Evolutionary conservation across 352 stramenopile genomes (phyloP).

Genomic region (Pythium pectinolyticum): DNA sequence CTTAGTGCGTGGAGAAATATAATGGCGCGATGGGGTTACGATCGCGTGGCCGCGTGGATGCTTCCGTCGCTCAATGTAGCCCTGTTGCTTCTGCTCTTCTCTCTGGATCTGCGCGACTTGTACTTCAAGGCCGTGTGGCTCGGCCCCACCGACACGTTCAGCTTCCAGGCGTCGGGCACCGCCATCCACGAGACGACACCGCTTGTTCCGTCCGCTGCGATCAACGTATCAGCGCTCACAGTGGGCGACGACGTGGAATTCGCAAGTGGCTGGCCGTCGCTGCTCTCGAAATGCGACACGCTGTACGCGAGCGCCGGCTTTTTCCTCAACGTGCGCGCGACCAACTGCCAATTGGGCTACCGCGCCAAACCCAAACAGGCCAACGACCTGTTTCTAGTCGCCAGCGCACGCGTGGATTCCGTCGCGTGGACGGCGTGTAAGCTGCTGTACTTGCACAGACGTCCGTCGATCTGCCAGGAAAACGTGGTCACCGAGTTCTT

Average conservation of each 20-base stretch:
- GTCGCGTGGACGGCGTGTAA: conserved; percentile 59
- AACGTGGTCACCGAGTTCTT: conserved; percentile 53
- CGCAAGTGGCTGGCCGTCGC: conserved; percentile 31
- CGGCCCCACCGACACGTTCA: conserved; percentile 27
- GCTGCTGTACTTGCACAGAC: conserved; percentile 48
- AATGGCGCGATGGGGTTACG: no score
- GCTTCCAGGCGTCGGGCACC: conserved; percentile 22
- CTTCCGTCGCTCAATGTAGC: conserved; percentile 26
- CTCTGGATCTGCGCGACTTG: conserved; percentile 38
- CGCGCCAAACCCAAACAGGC: conserved; percentile 15
- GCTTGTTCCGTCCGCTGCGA: conserved; percentile 9
- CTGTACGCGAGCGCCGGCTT: conserved; percentile 22
- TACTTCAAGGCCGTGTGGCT: conserved; percentile 38
- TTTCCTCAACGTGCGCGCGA: conserved; percentile 22
- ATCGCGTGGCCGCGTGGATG: conserved; percentile 11
- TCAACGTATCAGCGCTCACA: conserved; percentile 22
- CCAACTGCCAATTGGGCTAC: conserved; percentile 30
- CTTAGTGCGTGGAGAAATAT: no score
- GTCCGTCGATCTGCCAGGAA: conserved; percentile 56
- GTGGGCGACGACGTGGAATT: conserved; percentile 25
- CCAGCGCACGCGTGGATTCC: conserved; percentile 49
- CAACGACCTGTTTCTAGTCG: conserved; percentile 38
- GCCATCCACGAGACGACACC: conserved; percentile 10
- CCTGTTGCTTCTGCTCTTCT: conserved; percentile 32
- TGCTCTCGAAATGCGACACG: conserved; percentile 32